phyloP scores from a whole-genome alignment of 768 basidiomycete species.

The Dendrothele bispora region DNA sequence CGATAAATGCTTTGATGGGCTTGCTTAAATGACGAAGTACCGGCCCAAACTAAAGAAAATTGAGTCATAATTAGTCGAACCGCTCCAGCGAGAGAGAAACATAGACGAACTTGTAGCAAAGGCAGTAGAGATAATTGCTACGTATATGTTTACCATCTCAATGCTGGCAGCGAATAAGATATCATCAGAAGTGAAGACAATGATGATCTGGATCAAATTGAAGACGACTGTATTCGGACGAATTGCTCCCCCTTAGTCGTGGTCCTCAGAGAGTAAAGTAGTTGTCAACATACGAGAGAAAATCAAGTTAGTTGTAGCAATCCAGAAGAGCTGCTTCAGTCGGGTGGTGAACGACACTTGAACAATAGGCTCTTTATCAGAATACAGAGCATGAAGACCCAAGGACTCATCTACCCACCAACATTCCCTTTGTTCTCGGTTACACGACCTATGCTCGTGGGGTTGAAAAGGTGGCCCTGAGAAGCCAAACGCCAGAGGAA shows the following conservation, averaged over 20 bases:
- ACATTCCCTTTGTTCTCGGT: neutral
- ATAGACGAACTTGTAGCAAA: neutral
- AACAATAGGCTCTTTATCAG: neutral
- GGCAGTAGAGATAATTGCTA: neutral
- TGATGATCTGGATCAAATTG: neutral
- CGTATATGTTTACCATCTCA: constrained; percentile 1
- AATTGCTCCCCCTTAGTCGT: neutral
- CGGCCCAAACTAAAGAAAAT: neutral
- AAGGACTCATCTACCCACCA: too few species aligned
- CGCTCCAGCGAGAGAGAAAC: neutral
- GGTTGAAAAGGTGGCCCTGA: neutral
- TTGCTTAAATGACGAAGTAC: neutral
- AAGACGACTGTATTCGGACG: neutral
- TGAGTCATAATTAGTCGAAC: neutral
- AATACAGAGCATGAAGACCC: neutral
- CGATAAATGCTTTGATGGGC: too few species aligned
- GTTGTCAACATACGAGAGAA: neutral
- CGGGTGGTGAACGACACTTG: neutral
- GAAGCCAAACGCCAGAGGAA: neutral
- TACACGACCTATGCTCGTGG: neutral
- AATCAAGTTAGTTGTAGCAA: neutral
- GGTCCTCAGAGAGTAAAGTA: neutral
- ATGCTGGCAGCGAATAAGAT: neutral
- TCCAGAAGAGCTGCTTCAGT: neutral
- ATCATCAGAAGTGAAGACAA: neutral